Conservation (phyloP, 1,139 yeast genomes). For the Geotrichum histeridarum region DNA sequence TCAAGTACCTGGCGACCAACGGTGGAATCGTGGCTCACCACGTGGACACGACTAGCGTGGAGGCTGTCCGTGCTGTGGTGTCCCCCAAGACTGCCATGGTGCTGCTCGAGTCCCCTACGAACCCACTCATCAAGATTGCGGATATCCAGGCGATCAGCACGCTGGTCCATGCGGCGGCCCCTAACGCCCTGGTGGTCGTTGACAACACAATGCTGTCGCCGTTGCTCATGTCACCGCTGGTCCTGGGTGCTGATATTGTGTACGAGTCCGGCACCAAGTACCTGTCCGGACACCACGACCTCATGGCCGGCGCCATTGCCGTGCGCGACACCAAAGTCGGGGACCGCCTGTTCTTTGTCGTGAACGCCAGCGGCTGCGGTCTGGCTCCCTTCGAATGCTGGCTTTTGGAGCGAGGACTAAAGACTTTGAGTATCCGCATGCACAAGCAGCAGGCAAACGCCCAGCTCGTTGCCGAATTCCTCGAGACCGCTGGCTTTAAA, state of each 20-base stretch:
- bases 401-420: slow-evolving; percentile 79
- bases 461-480: slow-evolving; percentile 64
- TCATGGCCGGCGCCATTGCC: slow-evolving; percentile 91
- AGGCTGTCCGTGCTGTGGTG: slow-evolving; percentile 43
- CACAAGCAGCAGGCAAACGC: slow-evolving; percentile 86
- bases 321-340: slow-evolving; percentile 60
- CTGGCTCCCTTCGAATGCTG: slow-evolving; percentile 87
- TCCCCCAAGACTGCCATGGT: slow-evolving; percentile 62
- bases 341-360: slow-evolving; percentile 64
- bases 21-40: slow-evolving; percentile 69
- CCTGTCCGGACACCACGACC: slow-evolving; percentile 88
- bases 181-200: slow-evolving; percentile 70
- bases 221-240: slow-evolving; percentile 73
- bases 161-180: slow-evolving; percentile 62
- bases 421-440: slow-evolving; percentile 76
- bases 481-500: slow-evolving; percentile 52
- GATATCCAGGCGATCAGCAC: slow-evolving; percentile 64
- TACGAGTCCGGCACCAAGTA: slow-evolving; percentile 92
- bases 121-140: slow-evolving; percentile 82
- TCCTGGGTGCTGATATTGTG: slow-evolving; percentile 81
- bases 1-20: slow-evolving; percentile 63
- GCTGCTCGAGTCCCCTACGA: slow-evolving; percentile 83
- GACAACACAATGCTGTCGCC: slow-evolving; percentile 98
- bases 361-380: slow-evolving; percentile 88
- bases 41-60: slow-evolving; percentile 74